Base-by-base conservation (phyloP, 73 alveolate genomes). In the Stentor coeruleus region DNA sequence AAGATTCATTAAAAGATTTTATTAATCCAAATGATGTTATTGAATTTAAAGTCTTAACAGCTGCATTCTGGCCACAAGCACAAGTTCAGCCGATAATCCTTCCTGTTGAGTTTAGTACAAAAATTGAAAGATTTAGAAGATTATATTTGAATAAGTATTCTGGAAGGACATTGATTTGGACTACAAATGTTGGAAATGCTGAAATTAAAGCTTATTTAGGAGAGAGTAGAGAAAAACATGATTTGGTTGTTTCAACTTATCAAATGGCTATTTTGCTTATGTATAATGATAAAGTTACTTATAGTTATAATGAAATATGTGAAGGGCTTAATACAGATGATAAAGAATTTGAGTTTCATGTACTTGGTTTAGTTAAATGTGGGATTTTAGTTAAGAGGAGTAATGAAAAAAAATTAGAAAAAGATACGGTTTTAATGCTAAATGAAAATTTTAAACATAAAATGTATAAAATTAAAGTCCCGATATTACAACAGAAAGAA, bases 31-130 rank as follows among this genome's bases (percentile, higher is more conserved):
- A 74, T 6, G 80, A 74, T 11, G 35, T 89, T 40, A 77, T 91
- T 15, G 84, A 86, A 40, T 87, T 89, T 20, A 85, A 89, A 72
- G 92, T 91, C 28, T 81, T 90, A 72, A 90, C 95, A 20, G 59
- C 90, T 35, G 92, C 92, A 0, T 86, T 82, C 81, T 90, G 95
- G 93, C 89, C 95, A 15, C 82, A 66, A 73, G 90, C 86, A 1
- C 35, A 30, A 39, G 0, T 74, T 38, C 1, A 38, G 59, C 6
- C 28, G 49, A 81, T 40, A 77, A 55, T 3, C 40, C 39, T 89
- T 33, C 91, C 91, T 3, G n/a, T 55, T n/a, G 89, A 89, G 72
- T 14, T 82, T 6, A 26, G n/a, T 3, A 38, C 3, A n/a, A 80
- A 81, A 35, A 77, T 66, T 14, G 59, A 85, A 31, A 41, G 73